Base-by-base conservation (phyloP, 1,284 basidiomycete species). In the Taiwanofungus camphoratus region DNA sequence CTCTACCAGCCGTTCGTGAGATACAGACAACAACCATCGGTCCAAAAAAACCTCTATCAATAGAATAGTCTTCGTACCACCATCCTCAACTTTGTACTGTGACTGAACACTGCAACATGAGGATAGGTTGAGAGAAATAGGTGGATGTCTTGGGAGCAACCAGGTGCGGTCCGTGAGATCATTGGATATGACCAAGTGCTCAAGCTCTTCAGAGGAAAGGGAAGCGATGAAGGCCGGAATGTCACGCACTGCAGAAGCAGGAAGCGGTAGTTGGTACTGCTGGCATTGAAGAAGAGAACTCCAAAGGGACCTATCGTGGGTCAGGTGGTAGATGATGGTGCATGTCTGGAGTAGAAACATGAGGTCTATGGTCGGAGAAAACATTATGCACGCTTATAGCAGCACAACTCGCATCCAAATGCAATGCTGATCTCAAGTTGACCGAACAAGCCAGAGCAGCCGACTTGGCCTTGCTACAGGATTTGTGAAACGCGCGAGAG, bases 1-100 rank as follows among this genome's bases (percentile, higher is more conserved):
- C 23, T 60, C 52, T 15, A 61, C 42, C 5, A 50, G 32, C n/a
- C 53, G 47, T 41, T 61, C 59, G 11, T 54, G 50, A 18, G 53
- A 58, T 1, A 60, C 47, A 19, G 52, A 57, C 0, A 61, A 43
- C 0, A 62, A 43, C 59, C 58, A 62, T 5, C 59, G 48, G 34
- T 59, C 56, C 5, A 53, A 43, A 12, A 59, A 45, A 0, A 59
- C 39, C 7, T 56, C 49, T 23, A 62, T 47, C 1, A 50, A 44
- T 21, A 58, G 49, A 15, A 61, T 53, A 1, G 53, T 53, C 12
- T 48, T 47, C 3, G 46, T 36, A 7, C 47, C 45, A n/a, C 16
- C 21, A 13, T 9, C 15, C 9, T 42, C 48, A 35, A 44, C 45
- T 18, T 48, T 44, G 36, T 36, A 38, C 16, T 12, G 30, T 36